Percentiles rank a stretch among this genome's conserved stretches.
Conservation (phyloP, 768 basidiomycete species). For the Omphalotus guepiniiformis region DNA sequence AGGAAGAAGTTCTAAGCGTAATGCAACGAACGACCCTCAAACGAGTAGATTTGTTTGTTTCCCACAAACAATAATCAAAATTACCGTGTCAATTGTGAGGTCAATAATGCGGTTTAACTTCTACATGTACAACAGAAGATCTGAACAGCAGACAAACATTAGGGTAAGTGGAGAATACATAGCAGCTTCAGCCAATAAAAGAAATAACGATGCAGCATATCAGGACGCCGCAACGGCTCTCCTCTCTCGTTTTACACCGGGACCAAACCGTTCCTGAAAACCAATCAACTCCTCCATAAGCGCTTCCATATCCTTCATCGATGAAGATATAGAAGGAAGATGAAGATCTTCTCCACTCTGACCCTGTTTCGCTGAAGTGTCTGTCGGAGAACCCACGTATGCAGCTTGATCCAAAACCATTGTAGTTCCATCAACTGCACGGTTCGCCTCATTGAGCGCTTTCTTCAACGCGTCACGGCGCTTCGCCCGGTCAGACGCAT, state of each 20-base stretch:
- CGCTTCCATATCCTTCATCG: constrained; percentile 84
- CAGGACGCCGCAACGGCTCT: constrained; percentile 30
- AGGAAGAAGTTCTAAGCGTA: too few relatives aligned
- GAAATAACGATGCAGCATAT: too few relatives aligned
- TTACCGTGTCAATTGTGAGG: too few relatives aligned
- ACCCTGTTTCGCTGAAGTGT: background rate
- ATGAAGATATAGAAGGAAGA: constrained; percentile 5
- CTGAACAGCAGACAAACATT: too few relatives aligned
- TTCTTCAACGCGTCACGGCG: constrained; percentile 65
- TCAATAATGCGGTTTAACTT: too few relatives aligned
- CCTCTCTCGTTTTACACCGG: constrained; percentile 47
- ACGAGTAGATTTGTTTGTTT: too few relatives aligned
- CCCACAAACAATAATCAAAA: too few relatives aligned
- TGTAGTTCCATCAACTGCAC: constrained; percentile 19
- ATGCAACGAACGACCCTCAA: too few relatives aligned
- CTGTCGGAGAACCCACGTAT: constrained; percentile 11
- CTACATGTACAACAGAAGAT: too few relatives aligned
- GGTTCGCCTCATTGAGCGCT: constrained; percentile 31
- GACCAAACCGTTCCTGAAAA: constrained; percentile 85
- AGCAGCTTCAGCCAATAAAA: too few relatives aligned
- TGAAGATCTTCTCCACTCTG: background rate
- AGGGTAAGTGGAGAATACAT: too few relatives aligned
- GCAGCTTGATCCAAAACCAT: constrained; percentile 30
- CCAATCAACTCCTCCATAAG: constrained; percentile 84
- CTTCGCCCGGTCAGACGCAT: constrained; percentile 64